These are phyloP conservation scores for Venturia aucupariae DNA, from an alignment of 2,329 filamentous ascomycete genomes.

Conservation along the genomic window DNA sequence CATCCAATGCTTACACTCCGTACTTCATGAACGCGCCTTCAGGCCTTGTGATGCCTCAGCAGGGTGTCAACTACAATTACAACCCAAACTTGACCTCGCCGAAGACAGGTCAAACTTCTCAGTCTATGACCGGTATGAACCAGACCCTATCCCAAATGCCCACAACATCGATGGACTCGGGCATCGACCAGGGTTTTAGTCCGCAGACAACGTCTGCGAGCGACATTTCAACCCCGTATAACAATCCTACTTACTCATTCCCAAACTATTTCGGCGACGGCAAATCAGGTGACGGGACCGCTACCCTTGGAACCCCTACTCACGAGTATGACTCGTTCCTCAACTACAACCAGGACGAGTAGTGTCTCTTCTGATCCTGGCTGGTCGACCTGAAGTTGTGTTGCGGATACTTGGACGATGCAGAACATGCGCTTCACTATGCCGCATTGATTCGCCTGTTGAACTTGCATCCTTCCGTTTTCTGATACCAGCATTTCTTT, in stretches of 20 bases:
- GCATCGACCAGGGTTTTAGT: background rate
- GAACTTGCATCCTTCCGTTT: background rate
- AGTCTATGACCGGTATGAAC: slow-evolving; percentile 10
- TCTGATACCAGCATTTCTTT: slow-evolving; percentile 4
- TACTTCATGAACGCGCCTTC: slow-evolving; percentile 8
- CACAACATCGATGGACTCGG: background rate
- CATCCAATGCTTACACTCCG: background rate
- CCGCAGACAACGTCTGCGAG: background rate
- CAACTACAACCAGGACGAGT: slow-evolving; percentile 4
- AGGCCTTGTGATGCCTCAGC: slow-evolving; percentile 1
- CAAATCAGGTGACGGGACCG: background rate
- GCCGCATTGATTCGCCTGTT: background rate
- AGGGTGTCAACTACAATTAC: slow-evolving; percentile 7
- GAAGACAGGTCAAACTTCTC: background rate
- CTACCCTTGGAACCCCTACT: background rate
- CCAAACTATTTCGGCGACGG: background rate
- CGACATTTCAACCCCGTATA: background rate
- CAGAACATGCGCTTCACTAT: background rate
- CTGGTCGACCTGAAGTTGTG: background rate
- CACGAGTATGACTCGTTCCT: background rate
- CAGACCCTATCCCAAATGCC: slow-evolving; percentile 9
- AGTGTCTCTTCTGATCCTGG: background rate
- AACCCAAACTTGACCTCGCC: background rate
- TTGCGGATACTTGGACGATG: background rate
- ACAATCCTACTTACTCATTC: background rate